phyloP scores from a whole-genome alignment of 495 filamentous ascomycete species.

The Aspergillus haitiensis region DNA sequence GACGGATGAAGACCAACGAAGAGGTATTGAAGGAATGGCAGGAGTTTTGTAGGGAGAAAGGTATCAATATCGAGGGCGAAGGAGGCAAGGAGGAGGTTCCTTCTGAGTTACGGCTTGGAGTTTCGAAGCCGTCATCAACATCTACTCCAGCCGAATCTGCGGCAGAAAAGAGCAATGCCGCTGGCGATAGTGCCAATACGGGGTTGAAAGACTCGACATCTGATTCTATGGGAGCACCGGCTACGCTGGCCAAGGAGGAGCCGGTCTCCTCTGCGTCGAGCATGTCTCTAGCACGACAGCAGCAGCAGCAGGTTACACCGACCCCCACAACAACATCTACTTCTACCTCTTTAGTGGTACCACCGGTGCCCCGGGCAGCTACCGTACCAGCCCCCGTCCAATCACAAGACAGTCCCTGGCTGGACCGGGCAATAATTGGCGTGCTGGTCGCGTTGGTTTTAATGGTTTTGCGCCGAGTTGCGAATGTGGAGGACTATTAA shows the following conservation, averaged over 20 bases:
- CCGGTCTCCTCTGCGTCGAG: background rate
- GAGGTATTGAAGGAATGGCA: constrained; percentile 70
- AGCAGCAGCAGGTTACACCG: background rate
- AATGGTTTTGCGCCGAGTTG: constrained; percentile 45
- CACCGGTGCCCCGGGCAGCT: background rate
- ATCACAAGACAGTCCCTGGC: constrained; percentile 46
- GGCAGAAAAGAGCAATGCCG: background rate
- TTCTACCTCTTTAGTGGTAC: background rate
- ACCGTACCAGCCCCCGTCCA: constrained; percentile 1
- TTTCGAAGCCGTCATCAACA: constrained; percentile 35
- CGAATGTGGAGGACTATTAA: constrained; percentile 30
- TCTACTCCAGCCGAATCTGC: background rate
- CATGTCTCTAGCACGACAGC: background rate
- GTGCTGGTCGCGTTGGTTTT: constrained; percentile 49
- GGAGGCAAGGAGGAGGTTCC: constrained; percentile 41
- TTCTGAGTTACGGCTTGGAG: constrained; percentile 49
- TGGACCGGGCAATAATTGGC: constrained; percentile 58
- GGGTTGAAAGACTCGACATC: too few relatives aligned
- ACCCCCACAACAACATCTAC: constrained; percentile 11
- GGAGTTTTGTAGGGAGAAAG: constrained; percentile 54
- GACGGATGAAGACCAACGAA: constrained; percentile 61
- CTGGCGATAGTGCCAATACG: background rate
- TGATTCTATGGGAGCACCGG: too few relatives aligned
- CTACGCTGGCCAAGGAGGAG: too few relatives aligned
- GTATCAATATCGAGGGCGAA: constrained; percentile 44